phyloP scores from a whole-genome alignment of 345 rosid genomes.

The Geranium rotundifolium region DNA sequence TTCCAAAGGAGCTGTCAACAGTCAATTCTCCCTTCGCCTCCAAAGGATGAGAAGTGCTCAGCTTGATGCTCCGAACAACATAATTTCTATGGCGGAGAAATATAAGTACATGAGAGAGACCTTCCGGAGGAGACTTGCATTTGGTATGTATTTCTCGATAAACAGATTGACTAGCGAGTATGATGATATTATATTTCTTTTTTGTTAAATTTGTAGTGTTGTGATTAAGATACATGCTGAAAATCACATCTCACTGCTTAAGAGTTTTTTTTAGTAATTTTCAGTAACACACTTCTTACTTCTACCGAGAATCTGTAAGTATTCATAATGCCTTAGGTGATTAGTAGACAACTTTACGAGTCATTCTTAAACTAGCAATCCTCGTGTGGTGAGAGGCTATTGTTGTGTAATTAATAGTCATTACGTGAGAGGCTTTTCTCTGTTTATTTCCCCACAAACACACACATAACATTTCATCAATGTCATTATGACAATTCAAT shows the following conservation, averaged over 20 bases:
- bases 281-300: no score
- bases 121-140: constrained; percentile 73
- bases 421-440: no score
- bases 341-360: not conserved
- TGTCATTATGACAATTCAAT: not conserved
- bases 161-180: not conserved
- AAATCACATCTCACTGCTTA: no score
- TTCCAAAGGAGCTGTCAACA: constrained; percentile 31
- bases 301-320: not conserved
- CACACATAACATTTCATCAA: not conserved
- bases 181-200: not conserved
- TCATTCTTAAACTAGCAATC: not conserved
- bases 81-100: constrained; percentile 75
- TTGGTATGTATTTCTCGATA: constrained; percentile 40
- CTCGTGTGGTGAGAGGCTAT: not conserved
- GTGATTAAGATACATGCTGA: no score
- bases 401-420: no score
- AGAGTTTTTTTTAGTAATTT: no score
- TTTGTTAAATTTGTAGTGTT: no score
- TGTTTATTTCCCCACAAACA: no score
- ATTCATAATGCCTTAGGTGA: not conserved
- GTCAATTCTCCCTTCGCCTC: constrained; percentile 37
- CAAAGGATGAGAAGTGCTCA: constrained; percentile 39
- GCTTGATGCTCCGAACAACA: constrained; percentile 40
- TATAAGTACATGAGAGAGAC: constrained; percentile 73